Conservation (phyloP, 2,329 filamentous ascomycete species). For the Penicillium sp. region DNA sequence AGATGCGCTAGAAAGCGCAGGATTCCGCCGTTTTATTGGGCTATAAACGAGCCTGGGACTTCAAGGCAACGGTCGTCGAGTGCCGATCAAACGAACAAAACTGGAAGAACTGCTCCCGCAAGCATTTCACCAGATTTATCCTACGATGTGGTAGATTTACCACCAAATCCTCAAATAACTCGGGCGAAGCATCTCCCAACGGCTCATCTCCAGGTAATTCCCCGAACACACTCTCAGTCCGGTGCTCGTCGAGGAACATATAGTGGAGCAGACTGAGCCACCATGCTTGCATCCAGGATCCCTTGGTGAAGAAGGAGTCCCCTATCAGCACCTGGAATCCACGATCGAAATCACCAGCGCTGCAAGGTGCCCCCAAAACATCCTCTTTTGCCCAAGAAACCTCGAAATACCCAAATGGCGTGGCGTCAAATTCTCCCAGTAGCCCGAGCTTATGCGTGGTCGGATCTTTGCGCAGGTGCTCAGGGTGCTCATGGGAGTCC, state of each 20-base stretch:
- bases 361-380: neutral
- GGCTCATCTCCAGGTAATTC: neutral
- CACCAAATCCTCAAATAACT: neutral
- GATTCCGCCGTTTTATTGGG: too few species aligned
- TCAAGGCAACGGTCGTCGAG: neutral
- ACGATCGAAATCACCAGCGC: slow-evolving; percentile 4
- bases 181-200: neutral
- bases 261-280: slow-evolving; percentile 5
- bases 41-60: slow-evolving; percentile 1
- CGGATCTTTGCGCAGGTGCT: neutral
- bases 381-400: slow-evolving; percentile 6
- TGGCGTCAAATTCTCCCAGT: slow-evolving; percentile 1
- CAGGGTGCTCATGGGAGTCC: slow-evolving; percentile 2
- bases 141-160: neutral
- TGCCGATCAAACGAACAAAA: slow-evolving; percentile 2
- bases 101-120: neutral
- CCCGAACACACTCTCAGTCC: slow-evolving; percentile 1
- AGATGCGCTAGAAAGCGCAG: too few species aligned
- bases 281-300: slow-evolving; percentile 3
- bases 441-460: neutral
- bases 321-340: slow-evolving; percentile 1
- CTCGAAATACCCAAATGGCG: slow-evolving; percentile 4
- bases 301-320: slow-evolving; percentile 1
- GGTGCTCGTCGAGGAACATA: slow-evolving; percentile 4
- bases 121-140: neutral